These are phyloP conservation scores for Nannizzia gypsea DNA, from an alignment of 2,329 filamentous ascomycete genomes.

Conservation along the genomic window DNA sequence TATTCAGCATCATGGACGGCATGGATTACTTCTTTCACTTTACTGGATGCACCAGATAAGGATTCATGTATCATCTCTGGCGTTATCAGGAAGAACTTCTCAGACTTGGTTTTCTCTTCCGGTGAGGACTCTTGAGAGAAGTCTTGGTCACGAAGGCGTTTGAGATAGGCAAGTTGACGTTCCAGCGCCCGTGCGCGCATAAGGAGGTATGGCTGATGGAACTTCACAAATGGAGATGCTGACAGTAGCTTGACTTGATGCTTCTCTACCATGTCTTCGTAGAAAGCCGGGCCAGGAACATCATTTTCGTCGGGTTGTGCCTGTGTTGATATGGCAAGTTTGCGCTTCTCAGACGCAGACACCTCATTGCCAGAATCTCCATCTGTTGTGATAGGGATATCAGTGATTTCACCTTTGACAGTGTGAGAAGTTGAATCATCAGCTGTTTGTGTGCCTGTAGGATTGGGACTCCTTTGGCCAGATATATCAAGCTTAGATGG, in stretches of 20 bases:
- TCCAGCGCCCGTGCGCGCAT: conserved; percentile 90
- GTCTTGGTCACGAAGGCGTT: conserved; percentile 64
- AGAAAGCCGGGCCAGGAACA: conserved; percentile 77
- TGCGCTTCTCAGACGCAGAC: conserved; percentile 12
- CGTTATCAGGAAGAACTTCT: conserved; percentile 79
- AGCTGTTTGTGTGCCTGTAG: neutral
- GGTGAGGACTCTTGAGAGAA: conserved; percentile 24
- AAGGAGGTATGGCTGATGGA: conserved; percentile 82
- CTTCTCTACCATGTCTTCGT: conserved; percentile 88
- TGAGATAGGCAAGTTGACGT: conserved; percentile 67
- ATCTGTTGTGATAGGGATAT: neutral
- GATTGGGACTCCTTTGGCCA: conserved; percentile 11
- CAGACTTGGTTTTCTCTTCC: conserved; percentile 52
- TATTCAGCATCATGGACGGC: conserved; percentile 96
- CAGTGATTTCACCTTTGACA: neutral
- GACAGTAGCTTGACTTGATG: conserved; percentile 89
- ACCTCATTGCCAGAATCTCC: conserved; percentile 6
- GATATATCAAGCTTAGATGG: conserved; percentile 10
- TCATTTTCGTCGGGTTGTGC: conserved; percentile 50
- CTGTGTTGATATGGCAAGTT: conserved; percentile 10
- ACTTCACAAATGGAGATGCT: conserved; percentile 90
- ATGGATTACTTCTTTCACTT: conserved; percentile 85
- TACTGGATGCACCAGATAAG: conserved; percentile 64
- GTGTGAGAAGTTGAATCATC: neutral
- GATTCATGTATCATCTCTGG: conserved; percentile 90